Base-by-base conservation (phyloP, 2,329 filamentous ascomycete genomes). In the Cladosporium sp. region DNA sequence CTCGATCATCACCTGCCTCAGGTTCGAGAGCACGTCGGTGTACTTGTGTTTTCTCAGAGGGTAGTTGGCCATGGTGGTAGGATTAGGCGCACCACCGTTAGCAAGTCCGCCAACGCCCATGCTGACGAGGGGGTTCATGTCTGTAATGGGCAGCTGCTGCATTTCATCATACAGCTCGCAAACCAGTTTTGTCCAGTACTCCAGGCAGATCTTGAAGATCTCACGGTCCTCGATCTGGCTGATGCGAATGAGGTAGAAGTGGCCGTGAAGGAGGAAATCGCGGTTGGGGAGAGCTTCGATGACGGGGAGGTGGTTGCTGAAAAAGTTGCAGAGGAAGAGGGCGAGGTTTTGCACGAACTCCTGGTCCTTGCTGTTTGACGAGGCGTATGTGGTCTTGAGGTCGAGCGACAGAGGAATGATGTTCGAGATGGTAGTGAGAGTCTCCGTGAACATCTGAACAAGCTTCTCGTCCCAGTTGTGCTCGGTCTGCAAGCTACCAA, bases 141-240 rank as follows among this genome's bases (percentile, higher is more conserved):
- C 93, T 49, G 88, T 90, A 61, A 97, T 88, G 7, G 93, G 95
- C 3, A 97, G 83, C 58, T 90, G 83, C 72, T 98, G 93, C 91
- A 97, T 96, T 76, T 98, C 93, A 69, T 98, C 93, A 69, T 97
- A 98, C 18, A 98, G 81, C 72, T 97, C 93, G 66, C 95, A 92
- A 6, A 98, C 95, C 46, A 97, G 80, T 73, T 96, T 97, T 35
- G 95, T 93, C 93, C 93, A 98, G 75, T 98, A 98, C 70, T 98
- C 95, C 57, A 98, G 77, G 68, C 89, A 95, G 66, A 98, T 98
- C 79, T 98, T 98, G 82, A 98, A 98, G 59, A 98, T 95, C 70
- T 98, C 93, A 51, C 93, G 86, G 67, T 98, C 95, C 61, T 98
- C 93, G 61, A 98, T 98, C 74, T 98, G 91, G 44, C 91, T 96